Conservation (phyloP, 257 asterid genomes). For the Parsonsia alboflavescens region DNA sequence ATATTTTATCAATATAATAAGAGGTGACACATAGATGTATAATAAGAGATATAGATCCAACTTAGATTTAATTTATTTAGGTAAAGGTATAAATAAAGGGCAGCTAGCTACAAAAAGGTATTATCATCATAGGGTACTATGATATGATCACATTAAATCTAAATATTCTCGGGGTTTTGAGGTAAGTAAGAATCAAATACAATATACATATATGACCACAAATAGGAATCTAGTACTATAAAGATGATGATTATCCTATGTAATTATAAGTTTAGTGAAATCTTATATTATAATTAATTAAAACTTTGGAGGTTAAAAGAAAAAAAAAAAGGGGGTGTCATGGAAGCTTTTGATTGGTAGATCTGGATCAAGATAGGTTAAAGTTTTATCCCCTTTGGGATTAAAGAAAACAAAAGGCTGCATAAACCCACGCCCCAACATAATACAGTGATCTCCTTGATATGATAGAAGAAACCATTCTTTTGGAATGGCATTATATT, state of each 20-base stretch:
- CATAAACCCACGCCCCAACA: slow-evolving; percentile 2
- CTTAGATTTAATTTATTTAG: background rate
- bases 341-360: slow-evolving; percentile 31
- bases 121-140: background rate
- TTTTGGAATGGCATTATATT: slow-evolving; percentile 16
- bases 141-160: background rate
- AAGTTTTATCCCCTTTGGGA: slow-evolving; percentile 1
- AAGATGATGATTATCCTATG: background rate
- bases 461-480: background rate
- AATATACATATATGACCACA: background rate
- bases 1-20: no score
- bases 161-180: background rate
- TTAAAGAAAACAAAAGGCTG: slow-evolving; percentile 25
- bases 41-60: no score
- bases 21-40: no score
- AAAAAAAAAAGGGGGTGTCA: background rate
- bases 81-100: background rate
- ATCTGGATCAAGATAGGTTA: slow-evolving; percentile 33
- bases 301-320: background rate
- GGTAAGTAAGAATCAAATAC: background rate
- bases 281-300: background rate
- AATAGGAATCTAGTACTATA: slow-evolving; percentile 1
- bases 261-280: no score
- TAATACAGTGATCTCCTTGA: background rate
- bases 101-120: no score